Base-by-base conservation (phyloP, 73 alveolate genomes). In the Paramecium primaurelia region DNA sequence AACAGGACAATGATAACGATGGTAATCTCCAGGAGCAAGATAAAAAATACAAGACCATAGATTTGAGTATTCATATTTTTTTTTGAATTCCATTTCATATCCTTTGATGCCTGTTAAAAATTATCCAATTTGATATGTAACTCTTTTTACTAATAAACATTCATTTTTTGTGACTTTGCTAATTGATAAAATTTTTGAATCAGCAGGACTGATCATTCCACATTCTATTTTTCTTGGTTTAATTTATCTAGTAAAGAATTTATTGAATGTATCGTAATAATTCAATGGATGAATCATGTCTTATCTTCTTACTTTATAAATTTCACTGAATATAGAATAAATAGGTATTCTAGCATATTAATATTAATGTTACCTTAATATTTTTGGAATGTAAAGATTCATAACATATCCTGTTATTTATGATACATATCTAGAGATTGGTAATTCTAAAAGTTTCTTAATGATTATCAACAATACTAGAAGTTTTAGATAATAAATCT, bases 1-100 rank as follows among this genome's bases (percentile, higher is more conserved):
- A 4, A 95, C 95, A 40, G 99, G 99, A 4, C 98, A 92, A 83
- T 97, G 99, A 71, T 88, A 97, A 49, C 99, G 90, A 71, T 97
- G 99, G 58, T 97, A 97, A 90, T 97, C 99, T 1, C 96, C 97
- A 1, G 99, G 99, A 20, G 97, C 95, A n/a, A 97, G 88, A 68
- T 97, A 97, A 87, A 97, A 58, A 42, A 75, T 93, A 71, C 91
- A 75, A 36, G 92, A 93, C 68, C 89, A 89, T 1, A 93, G 45
- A 37, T 89, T 89, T 71, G 93, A 38, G 25, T 40, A 16, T 9
- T 59, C 80, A 20, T 30, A 38, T 47, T 47, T 26, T 71, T 45
- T 40, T 22, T 36, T 28, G 26, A 68, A 40, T 34, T 71, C 86
- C 28, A 60, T 37, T 1, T 69, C 71, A 45, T 37, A 37, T 12